Evolutionary conservation across 1,284 basidiomycete species (phyloP).

Genomic region (Singerocomus inundabilis): DNA sequence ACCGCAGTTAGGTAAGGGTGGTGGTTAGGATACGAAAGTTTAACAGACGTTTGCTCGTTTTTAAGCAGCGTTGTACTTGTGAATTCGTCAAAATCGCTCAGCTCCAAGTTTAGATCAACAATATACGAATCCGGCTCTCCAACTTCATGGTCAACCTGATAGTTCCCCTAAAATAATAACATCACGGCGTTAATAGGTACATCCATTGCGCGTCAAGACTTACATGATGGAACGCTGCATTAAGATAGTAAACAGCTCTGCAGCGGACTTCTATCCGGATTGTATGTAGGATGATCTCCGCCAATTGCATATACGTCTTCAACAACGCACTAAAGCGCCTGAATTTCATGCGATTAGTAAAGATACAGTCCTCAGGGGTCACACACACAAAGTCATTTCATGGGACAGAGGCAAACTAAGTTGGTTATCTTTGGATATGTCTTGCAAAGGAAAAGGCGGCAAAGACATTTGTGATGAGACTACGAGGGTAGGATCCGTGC

Average conservation of each 20-base stretch:
- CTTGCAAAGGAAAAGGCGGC: slow-evolving; percentile 36
- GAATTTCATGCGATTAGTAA: slow-evolving; percentile 10
- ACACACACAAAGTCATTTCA: slow-evolving; percentile 82
- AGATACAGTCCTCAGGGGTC: background rate
- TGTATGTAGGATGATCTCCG: slow-evolving; percentile 84
- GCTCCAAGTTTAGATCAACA: slow-evolving; percentile 81
- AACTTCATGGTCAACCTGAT: slow-evolving; percentile 77
- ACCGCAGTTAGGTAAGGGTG: slow-evolving; percentile 1
- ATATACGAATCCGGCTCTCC: slow-evolving; percentile 90
- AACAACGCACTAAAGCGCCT: slow-evolving; percentile 90
- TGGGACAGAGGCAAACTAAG: slow-evolving; percentile 75
- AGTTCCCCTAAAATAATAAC: slow-evolving; percentile 66
- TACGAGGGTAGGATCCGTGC: slow-evolving; percentile 49
- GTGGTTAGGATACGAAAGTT: slow-evolving; percentile 4
- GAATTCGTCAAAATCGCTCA: slow-evolving; percentile 77
- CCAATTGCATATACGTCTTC: slow-evolving; percentile 86
- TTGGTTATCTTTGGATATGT: slow-evolving; percentile 37
- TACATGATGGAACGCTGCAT: slow-evolving; percentile 75
- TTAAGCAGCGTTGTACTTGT: slow-evolving; percentile 60
- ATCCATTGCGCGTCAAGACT: slow-evolving; percentile 18
- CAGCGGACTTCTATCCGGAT: slow-evolving; percentile 89
- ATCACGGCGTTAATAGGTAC: slow-evolving; percentile 3
- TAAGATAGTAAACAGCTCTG: slow-evolving; percentile 80
- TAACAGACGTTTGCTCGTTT: slow-evolving; percentile 63
- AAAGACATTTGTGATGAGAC: slow-evolving; percentile 52